phyloP scores from a whole-genome alignment of 345 rosid genomes.

The Linum usitatissimum region DNA sequence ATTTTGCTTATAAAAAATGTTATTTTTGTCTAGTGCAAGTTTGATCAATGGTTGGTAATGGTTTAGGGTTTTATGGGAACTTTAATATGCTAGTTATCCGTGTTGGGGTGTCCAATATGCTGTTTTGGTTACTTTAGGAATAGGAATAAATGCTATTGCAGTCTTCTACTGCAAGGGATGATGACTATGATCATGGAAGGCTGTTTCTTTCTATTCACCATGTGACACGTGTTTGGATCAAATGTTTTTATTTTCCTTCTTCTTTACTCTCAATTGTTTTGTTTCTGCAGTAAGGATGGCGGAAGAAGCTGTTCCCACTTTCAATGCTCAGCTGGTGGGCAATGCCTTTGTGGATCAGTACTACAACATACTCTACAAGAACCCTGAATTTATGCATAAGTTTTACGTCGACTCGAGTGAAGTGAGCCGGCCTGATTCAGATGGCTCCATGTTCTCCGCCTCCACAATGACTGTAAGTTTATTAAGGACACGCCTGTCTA shows the following conservation, averaged over 20 bases:
- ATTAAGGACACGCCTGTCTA: neutral
- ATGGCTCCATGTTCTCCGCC: slow-evolving; percentile 10
- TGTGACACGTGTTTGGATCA: too few relatives aligned
- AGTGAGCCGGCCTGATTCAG: slow-evolving; percentile 15
- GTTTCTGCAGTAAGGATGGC: slow-evolving; percentile 10
- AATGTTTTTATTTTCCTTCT: neutral
- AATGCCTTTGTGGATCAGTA: slow-evolving; percentile 23
- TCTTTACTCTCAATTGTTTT: neutral
- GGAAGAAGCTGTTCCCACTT: slow-evolving; percentile 4
- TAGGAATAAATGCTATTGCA: too few relatives aligned
- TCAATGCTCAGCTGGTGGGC: slow-evolving; percentile 14
- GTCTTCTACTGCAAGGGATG: too few relatives aligned
- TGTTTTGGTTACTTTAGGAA: too few relatives aligned
- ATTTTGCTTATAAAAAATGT: too few relatives aligned
- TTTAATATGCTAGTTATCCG: too few relatives aligned
- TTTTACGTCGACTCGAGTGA: slow-evolving; percentile 16
- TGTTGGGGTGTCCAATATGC: too few relatives aligned
- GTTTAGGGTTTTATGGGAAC: too few relatives aligned
- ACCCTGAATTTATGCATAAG: slow-evolving; percentile 15
- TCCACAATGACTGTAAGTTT: slow-evolving; percentile 20
- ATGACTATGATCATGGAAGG: too few relatives aligned
- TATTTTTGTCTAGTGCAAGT: too few relatives aligned
- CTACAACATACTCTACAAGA: slow-evolving; percentile 10
- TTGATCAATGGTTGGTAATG: too few relatives aligned
- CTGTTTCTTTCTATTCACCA: too few relatives aligned